Base-by-base conservation (phyloP, 805 yeast genomes). In the Ogataea angusta region DNA sequence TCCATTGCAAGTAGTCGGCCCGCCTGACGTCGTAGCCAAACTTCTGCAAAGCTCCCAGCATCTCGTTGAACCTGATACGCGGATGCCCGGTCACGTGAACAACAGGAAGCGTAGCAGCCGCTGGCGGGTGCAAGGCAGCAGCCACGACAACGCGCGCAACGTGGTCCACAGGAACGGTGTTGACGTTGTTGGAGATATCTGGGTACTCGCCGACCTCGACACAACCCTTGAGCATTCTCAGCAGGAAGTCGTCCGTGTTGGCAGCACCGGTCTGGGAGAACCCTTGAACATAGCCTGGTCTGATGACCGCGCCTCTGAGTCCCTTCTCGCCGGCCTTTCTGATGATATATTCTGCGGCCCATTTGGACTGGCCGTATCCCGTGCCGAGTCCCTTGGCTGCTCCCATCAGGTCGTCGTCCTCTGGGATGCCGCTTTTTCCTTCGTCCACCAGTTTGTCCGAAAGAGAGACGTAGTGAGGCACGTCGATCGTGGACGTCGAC, bases 21-120 rank as follows among this genome's bases (percentile, higher is more conserved):
- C 72, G 69, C 45, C 67, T 64, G 34, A 85, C 78, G 15, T 70
- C 55, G 64, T 86, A 95, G 7, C 99, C 99, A 54, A 78, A 91
- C 10, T 66, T 60, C 40, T 70, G 65, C 57, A 90, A 70, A 8
- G 82, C 57, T 13, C 79, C 78, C 51, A 93, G 67, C 67, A 80
- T 91, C 50, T 85, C 80, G 55, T 78, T 82, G 68, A 90, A 85
- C 30, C 76, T 69, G 45, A 88, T 80, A 61, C 99, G 80, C 45
- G 99, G 99, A 55, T 93, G 98, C 17, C 91, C 95, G 5, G 98
- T 93, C n/a, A 93, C 97, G 32, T 93, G 99, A 2, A 88, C 89
- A 30, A 95, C 99, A 1, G 81, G 57, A 18, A 63, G 44, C 10
- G 43, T 67, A 30, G 80, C 65, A 5, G 64, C 53, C 28, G 57